Percentiles rank a stretch among this genome's conserved stretches.
These are phyloP conservation scores for Syzygium aqueum DNA, from an alignment of 345 rosid species.

Conservation along the genomic window DNA sequence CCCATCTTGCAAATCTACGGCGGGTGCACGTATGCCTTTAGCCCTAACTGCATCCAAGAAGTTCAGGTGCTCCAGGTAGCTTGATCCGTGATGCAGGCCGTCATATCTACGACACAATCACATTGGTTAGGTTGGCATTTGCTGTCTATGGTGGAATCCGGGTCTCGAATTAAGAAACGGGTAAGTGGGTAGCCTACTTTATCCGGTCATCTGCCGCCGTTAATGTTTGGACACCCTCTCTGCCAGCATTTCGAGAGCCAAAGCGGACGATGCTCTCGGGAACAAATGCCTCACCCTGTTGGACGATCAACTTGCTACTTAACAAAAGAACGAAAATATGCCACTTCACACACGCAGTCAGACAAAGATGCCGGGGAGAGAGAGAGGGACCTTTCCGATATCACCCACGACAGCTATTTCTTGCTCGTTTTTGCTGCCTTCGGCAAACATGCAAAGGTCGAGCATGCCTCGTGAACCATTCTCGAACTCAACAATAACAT, in stretches of 20 bases:
- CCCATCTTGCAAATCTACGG: conserved; percentile 78
- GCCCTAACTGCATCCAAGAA: conserved; percentile 60
- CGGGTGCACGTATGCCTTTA: conserved; percentile 34
- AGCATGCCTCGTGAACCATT: conserved; percentile 91
- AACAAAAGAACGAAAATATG: neutral
- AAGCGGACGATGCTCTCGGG: conserved; percentile 70
- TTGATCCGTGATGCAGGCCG: conserved; percentile 90
- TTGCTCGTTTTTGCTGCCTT: conserved; percentile 95
- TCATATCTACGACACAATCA: conserved; percentile 42
- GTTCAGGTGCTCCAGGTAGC: conserved; percentile 84
- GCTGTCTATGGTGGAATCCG: neutral
- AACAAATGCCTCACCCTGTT: conserved; percentile 90
- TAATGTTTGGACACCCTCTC: conserved; percentile 56
- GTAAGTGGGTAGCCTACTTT: conserved; percentile 27
- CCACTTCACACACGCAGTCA: neutral
- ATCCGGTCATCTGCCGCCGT: conserved; percentile 61
- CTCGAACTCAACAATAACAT: conserved; percentile 78
- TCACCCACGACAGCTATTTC: conserved; percentile 80
- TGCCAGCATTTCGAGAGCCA: conserved; percentile 56
- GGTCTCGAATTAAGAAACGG: neutral
- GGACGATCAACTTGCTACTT: neutral
- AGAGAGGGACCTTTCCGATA: conserved; percentile 51
- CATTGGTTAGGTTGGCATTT: neutral
- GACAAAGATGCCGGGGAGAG: neutral
- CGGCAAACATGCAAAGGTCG: conserved; percentile 97